A percentile compares a stretch with the other conserved stretches of the same genome.
Conservation (phyloP, 768 basidiomycete genomes). For the Pulveroboletus ravenelii region DNA sequence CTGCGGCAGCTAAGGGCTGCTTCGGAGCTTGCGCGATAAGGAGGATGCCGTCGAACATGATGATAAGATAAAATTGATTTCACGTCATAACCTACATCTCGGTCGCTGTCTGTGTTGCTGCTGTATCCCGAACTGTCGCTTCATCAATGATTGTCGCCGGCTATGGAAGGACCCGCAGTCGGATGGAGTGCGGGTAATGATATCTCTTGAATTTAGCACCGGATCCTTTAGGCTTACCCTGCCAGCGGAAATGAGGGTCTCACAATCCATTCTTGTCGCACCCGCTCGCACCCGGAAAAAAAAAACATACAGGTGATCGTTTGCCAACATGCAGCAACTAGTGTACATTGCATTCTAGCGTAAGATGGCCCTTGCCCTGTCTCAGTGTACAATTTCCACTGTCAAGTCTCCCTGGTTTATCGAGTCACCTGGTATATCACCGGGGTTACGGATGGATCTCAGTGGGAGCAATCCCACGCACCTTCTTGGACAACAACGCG, state of each 20-base stretch:
- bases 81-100: slow-evolving; percentile 3
- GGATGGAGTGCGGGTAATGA: slow-evolving; percentile 8
- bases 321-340: slow-evolving; percentile 10
- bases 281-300: neutral
- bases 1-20: slow-evolving; percentile 30
- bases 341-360: slow-evolving; percentile 20
- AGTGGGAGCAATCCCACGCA: slow-evolving; percentile 26
- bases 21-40: slow-evolving; percentile 22
- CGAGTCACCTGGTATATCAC: slow-evolving; percentile 63
- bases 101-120: slow-evolving; percentile 11
- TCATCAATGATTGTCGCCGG: neutral
- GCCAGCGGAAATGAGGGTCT: slow-evolving; percentile 13
- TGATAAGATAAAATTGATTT: slow-evolving; percentile 10
- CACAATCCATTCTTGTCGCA: neutral
- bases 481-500: slow-evolving; percentile 89
- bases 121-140: slow-evolving; percentile 11
- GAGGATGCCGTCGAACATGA: slow-evolving; percentile 19
- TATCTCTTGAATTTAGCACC: slow-evolving; percentile 6
- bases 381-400: slow-evolving; percentile 78
- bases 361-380: slow-evolving; percentile 4
- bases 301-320: neutral
- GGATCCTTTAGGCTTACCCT: slow-evolving; percentile 1
- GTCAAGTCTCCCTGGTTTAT: slow-evolving; percentile 92
- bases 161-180: slow-evolving; percentile 3
- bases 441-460: slow-evolving; percentile 5